Percentiles rank a stretch among this genome's conserved stretches.
phyloP scores from a whole-genome alignment of 768 basidiomycete genomes.

The Lactifluus subvellereus region DNA sequence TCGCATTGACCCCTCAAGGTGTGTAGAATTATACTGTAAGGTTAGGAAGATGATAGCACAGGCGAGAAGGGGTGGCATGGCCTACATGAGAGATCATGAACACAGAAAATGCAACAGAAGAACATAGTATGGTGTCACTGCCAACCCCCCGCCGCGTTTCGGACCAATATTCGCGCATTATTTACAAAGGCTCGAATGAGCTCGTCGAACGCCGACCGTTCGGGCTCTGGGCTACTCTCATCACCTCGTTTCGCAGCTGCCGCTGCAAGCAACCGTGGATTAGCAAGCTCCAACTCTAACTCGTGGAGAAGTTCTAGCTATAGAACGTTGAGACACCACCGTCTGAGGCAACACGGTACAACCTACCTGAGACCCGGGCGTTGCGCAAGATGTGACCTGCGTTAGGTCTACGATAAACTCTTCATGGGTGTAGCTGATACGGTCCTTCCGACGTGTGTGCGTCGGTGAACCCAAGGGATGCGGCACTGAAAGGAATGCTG shows the following conservation, averaged over 20 bases:
- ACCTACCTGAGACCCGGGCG: constrained; percentile 47
- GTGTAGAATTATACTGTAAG: constrained; percentile 11
- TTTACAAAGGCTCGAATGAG: constrained; percentile 90
- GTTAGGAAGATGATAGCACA: not conserved
- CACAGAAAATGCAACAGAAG: not conserved
- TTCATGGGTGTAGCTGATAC: constrained; percentile 91
- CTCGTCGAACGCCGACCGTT: constrained; percentile 79
- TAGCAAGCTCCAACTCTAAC: constrained; percentile 82
- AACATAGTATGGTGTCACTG: constrained; percentile 26
- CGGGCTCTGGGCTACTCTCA: constrained; percentile 51
- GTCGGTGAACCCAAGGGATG: constrained; percentile 61
- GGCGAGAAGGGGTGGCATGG: not conserved
- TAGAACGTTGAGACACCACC: not conserved
- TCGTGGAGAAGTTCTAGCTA: constrained; percentile 71
- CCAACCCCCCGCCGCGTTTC: constrained; percentile 62
- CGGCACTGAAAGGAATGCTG: constrained; percentile 38
- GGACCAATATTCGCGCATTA: constrained; percentile 81
- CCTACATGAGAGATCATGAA: constrained; percentile 4
- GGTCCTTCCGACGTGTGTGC: constrained; percentile 73
- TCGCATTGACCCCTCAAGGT: not conserved
- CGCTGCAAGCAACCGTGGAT: constrained; percentile 63
- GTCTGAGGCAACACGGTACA: constrained; percentile 12
- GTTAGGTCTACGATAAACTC: constrained; percentile 92
- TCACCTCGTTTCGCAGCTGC: constrained; percentile 67
- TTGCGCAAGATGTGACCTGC: constrained; percentile 63